Evolutionary conservation across 768 basidiomycete genomes (phyloP).

Genomic region (Hortiboletus flavorubellus): DNA sequence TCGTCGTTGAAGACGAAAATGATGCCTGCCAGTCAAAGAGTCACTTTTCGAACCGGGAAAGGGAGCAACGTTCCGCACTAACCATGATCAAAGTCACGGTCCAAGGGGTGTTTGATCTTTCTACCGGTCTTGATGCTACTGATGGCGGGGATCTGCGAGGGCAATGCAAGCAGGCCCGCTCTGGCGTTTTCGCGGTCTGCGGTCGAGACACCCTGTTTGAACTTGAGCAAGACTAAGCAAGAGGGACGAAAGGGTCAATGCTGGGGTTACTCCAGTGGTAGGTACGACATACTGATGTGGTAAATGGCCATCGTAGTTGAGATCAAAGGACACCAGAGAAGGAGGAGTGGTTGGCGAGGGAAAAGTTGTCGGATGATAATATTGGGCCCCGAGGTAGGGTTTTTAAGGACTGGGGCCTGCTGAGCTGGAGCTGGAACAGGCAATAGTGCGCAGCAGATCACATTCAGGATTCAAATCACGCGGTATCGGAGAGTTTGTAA

Average conservation of each 20-base stretch:
- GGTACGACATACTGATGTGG: slow-evolving; percentile 21
- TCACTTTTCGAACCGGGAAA: too few species aligned
- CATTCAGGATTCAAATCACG: too few species aligned
- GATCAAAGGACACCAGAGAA: too few species aligned
- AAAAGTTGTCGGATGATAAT: too few species aligned
- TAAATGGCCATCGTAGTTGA: slow-evolving; percentile 13
- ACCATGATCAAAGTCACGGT: slow-evolving; percentile 26
- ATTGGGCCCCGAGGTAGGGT: too few species aligned
- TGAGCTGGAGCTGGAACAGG: too few species aligned
- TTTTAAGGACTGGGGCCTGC: too few species aligned
- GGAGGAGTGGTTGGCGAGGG: too few species aligned
- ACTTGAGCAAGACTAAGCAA: slow-evolving; percentile 20
- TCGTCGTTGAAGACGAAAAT: slow-evolving; percentile 23
- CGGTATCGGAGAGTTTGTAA: too few species aligned
- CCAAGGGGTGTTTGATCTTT: slow-evolving; percentile 18
- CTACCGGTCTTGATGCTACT: slow-evolving; percentile 8
- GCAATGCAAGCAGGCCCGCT: slow-evolving; percentile 3
- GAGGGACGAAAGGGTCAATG: not conserved
- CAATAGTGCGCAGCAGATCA: too few species aligned
- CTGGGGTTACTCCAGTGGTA: not conserved
- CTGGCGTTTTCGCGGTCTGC: slow-evolving; percentile 9
- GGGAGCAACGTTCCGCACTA: not conserved
- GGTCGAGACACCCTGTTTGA: slow-evolving; percentile 12
- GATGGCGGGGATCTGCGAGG: slow-evolving; percentile 20
- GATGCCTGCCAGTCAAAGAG: slow-evolving; percentile 9